A percentile compares a stretch with the other conserved stretches of the same genome.
Conservation (phyloP, 805 yeast species). For the Nakazawaea holstii region DNA sequence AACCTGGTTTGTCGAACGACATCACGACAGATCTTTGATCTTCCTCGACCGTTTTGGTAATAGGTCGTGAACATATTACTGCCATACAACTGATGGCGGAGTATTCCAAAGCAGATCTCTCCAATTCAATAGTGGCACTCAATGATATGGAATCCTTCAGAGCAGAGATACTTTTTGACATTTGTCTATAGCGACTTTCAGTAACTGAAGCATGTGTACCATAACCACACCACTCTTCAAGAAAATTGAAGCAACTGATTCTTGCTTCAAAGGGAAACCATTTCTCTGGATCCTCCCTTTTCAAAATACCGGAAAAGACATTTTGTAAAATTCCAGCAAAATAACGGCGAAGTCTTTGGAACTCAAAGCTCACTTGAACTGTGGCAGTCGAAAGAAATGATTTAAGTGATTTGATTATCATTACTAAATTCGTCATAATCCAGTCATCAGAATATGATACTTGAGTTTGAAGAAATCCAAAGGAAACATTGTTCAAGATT, state of each 20-base stretch:
- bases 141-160: slow-evolving; percentile 42
- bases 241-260: slow-evolving; percentile 70
- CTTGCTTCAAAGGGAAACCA: slow-evolving; percentile 88
- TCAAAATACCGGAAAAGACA: slow-evolving; percentile 52
- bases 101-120: slow-evolving; percentile 60
- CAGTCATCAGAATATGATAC: slow-evolving; percentile 57
- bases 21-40: slow-evolving; percentile 45
- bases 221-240: slow-evolving; percentile 94
- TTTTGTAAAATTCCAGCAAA: slow-evolving; percentile 80
- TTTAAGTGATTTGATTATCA: slow-evolving; percentile 58
- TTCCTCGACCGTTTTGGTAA: slow-evolving; percentile 42
- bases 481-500: slow-evolving; percentile 62
- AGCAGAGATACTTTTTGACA: slow-evolving; percentile 36
- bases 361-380: slow-evolving; percentile 62
- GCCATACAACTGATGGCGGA: slow-evolving; percentile 85
- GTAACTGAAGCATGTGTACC: slow-evolving; percentile 62
- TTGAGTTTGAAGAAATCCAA: slow-evolving; percentile 50
- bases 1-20: slow-evolving; percentile 64
- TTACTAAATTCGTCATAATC: slow-evolving; percentile 59
- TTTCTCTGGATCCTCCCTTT: slow-evolving; percentile 35
- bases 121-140: slow-evolving; percentile 76
- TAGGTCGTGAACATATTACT: slow-evolving; percentile 68
- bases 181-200: slow-evolving; percentile 57
- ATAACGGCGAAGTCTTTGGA: slow-evolving; percentile 73
- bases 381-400: slow-evolving; percentile 43